phyloP scores from a whole-genome alignment of 306 rosid genomes.

The Citrullus mucosospermus region DNA sequence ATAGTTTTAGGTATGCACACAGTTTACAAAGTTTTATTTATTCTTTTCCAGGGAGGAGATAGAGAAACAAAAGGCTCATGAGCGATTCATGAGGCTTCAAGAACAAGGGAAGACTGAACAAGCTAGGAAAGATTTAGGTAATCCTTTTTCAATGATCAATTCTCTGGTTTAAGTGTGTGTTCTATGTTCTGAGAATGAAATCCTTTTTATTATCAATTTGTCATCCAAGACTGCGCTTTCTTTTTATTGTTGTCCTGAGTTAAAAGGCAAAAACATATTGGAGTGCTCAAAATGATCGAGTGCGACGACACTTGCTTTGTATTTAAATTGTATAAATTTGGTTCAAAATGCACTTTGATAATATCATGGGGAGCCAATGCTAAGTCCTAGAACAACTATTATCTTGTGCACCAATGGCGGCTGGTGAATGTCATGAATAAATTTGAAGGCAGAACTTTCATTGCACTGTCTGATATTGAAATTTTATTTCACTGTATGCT shows the following conservation, averaged over 20 bases:
- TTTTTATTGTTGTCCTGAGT: background rate
- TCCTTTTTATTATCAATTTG: background rate
- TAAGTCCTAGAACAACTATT: background rate
- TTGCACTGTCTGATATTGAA: background rate
- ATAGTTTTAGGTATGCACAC: background rate
- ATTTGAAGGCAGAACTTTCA: background rate
- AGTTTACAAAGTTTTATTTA: background rate
- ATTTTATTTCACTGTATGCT: constrained; percentile 1
- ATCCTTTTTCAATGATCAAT: background rate
- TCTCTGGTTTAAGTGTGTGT: background rate
- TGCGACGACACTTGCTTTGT: background rate
- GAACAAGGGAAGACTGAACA: constrained; percentile 94
- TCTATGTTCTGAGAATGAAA: background rate
- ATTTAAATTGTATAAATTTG: background rate
- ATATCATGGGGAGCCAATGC: background rate
- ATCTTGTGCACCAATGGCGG: background rate
- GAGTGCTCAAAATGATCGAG: background rate
- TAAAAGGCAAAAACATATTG: background rate
- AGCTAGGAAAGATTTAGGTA: constrained; percentile 90
- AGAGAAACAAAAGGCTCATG: constrained; percentile 84
- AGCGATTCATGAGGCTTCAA: constrained; percentile 74
- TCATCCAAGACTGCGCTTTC: background rate
- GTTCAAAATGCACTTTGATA: background rate
- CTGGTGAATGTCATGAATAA: background rate
- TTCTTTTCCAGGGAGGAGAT: constrained; percentile 58